Conservation (phyloP, 352 stramenopile species). For the Phytophthora sansomeana region DNA sequence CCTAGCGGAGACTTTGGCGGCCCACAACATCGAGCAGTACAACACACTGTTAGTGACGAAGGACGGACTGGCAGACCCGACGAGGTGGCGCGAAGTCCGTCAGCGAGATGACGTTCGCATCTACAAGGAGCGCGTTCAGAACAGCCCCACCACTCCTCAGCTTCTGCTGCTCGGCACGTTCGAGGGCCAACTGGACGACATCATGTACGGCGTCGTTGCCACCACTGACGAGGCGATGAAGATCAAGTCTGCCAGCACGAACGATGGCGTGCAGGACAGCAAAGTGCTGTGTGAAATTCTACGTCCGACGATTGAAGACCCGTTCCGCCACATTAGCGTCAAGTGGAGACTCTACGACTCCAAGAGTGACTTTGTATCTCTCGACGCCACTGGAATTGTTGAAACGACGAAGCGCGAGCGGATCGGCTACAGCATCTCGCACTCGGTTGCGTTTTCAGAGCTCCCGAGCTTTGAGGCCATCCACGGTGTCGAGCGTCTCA, state of each 20-base stretch:
- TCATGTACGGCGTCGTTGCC: slow-evolving; percentile 55
- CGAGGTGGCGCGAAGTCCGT: slow-evolving; percentile 35
- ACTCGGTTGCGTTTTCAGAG: slow-evolving; percentile 43
- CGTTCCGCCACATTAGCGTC: slow-evolving; percentile 34
- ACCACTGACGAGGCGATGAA: slow-evolving; percentile 56
- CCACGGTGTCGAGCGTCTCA: slow-evolving; percentile 33
- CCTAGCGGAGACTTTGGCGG: slow-evolving; percentile 28
- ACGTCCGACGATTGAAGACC: slow-evolving; percentile 27
- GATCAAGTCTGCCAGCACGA: slow-evolving; percentile 41
- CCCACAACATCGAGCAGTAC: slow-evolving; percentile 34
- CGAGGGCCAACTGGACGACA: slow-evolving; percentile 50
- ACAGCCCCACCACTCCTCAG: slow-evolving; percentile 42
- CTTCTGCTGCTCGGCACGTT: slow-evolving; percentile 52
- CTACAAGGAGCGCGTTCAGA: slow-evolving; percentile 38
- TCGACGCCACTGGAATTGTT: slow-evolving; percentile 35
- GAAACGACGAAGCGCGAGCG: slow-evolving; percentile 23
- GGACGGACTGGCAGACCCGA: slow-evolving; percentile 24
- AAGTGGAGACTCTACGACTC: slow-evolving; percentile 37
- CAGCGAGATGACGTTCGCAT: slow-evolving; percentile 38
- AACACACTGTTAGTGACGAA: slow-evolving; percentile 36
- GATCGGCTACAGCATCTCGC: slow-evolving; percentile 44
- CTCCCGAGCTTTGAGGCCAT: slow-evolving; percentile 25
- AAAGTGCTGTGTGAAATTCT: slow-evolving; percentile 34
- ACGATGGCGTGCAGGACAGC: slow-evolving; percentile 29
- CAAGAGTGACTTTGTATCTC: slow-evolving; percentile 26